Percentiles rank a stretch among this genome's conserved stretches.
These are phyloP conservation scores for Penicillium sclerotigenum DNA, from an alignment of 2,329 filamentous ascomycete species.

Conservation along the genomic window DNA sequence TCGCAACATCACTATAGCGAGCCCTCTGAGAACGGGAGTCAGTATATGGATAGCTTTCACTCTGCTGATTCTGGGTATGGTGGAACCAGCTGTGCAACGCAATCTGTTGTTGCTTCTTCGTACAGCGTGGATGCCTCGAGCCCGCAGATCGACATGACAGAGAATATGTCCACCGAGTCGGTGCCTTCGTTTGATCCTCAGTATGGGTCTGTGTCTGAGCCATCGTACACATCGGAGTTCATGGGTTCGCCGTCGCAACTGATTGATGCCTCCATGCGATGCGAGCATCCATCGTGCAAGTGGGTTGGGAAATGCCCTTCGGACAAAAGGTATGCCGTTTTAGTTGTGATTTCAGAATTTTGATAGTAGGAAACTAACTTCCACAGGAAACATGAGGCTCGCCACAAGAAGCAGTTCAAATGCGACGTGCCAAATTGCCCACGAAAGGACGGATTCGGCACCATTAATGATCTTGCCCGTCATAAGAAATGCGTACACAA, in stretches of 20 bases:
- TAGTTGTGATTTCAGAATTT: neutral
- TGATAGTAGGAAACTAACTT: constrained; percentile 6
- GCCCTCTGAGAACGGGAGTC: constrained; percentile 34
- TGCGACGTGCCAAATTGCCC: constrained; percentile 60
- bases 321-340: constrained; percentile 37
- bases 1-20: constrained; percentile 28
- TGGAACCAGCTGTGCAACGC: constrained; percentile 29
- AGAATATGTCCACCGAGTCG: constrained; percentile 21
- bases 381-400: constrained; percentile 68
- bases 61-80: constrained; percentile 39
- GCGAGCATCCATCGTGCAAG: constrained; percentile 29
- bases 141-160: constrained; percentile 23
- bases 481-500: constrained; percentile 72
- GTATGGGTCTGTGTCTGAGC: constrained; percentile 7
- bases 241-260: constrained; percentile 52
- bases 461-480: constrained; percentile 74
- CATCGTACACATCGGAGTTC: constrained; percentile 28
- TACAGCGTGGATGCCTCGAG: constrained; percentile 32
- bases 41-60: constrained; percentile 28
- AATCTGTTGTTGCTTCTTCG: constrained; percentile 29
- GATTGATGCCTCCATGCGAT: constrained; percentile 39
- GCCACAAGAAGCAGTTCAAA: constrained; percentile 64
- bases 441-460: constrained; percentile 68
- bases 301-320: constrained; percentile 42
- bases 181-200: constrained; percentile 17